phyloP scores from a whole-genome alignment of 2,329 filamentous ascomycete genomes.

The Fusarium palustre region DNA sequence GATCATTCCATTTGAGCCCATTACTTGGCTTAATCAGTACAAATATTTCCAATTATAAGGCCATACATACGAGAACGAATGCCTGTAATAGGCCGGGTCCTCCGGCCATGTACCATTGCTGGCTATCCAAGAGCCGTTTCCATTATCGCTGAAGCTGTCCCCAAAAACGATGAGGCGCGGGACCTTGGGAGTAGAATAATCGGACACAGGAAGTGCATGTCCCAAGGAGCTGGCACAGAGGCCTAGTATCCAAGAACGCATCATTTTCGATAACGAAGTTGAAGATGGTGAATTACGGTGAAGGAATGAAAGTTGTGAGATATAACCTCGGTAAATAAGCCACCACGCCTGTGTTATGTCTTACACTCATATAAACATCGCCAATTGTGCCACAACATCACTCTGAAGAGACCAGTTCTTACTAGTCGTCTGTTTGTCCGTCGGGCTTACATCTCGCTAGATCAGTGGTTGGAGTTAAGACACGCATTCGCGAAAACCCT shows the following conservation, averaged over 20 bases:
- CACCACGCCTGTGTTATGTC: slow-evolving; percentile 12
- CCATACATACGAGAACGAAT: slow-evolving; percentile 23
- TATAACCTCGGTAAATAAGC: slow-evolving; percentile 17
- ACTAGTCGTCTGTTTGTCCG: not conserved
- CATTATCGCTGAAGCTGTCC: slow-evolving; percentile 38
- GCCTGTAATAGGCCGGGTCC: slow-evolving; percentile 31
- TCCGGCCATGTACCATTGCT: slow-evolving; percentile 35
- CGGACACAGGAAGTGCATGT: not conserved
- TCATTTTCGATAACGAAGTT: not conserved
- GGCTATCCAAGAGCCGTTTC: slow-evolving; percentile 33
- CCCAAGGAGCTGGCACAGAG: not conserved
- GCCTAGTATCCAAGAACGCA: not conserved
- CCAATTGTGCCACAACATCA: slow-evolving; percentile 2
- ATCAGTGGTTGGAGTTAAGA: not conserved
- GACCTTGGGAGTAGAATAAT: not conserved
- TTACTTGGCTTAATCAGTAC: not conserved
- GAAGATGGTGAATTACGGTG: not conserved
- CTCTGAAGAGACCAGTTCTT: fast-evolving
- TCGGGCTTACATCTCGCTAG: not conserved
- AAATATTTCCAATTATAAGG: fast-evolving
- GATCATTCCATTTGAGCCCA: slow-evolving; percentile 29
- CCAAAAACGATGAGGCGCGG: slow-evolving; percentile 32
- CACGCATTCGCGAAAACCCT: not conserved
- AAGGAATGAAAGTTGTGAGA: slow-evolving; percentile 4
- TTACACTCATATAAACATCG: slow-evolving; percentile 11